Conservation (phyloP, 2,329 filamentous ascomycete genomes). For the Trichoderma sp. region DNA sequence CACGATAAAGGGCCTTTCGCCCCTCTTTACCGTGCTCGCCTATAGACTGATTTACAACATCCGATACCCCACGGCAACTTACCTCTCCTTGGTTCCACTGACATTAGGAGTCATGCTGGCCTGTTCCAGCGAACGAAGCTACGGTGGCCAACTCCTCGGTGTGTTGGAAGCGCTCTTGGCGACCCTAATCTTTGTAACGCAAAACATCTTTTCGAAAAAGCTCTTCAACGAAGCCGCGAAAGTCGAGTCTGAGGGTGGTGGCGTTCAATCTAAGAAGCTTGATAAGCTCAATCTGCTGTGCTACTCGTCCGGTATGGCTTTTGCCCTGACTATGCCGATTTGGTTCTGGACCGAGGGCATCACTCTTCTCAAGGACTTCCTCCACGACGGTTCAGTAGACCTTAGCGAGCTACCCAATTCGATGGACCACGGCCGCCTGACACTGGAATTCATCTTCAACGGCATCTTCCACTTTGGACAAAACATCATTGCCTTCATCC, state of each 20-base stretch:
- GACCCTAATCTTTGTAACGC: constrained; percentile 93
- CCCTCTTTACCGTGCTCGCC: constrained; percentile 90
- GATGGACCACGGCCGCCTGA: constrained; percentile 71
- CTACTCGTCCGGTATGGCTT: constrained; percentile 94
- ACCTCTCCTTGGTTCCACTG: constrained; percentile 84
- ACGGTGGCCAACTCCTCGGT: constrained; percentile 86
- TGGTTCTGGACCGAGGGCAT: constrained; percentile 94
- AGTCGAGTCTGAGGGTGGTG: constrained; percentile 72
- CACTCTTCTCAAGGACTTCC: constrained; percentile 72
- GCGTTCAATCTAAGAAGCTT: constrained; percentile 70
- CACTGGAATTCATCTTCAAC: constrained; percentile 93
- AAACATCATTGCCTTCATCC: constrained; percentile 90
- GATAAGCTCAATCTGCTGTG: constrained; percentile 96
- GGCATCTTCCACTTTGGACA: constrained; percentile 95
- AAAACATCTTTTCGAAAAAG: constrained; percentile 98
- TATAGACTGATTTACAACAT: constrained; percentile 90
- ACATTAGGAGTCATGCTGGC: constrained; percentile 95
- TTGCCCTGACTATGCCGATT: constrained; percentile 82
- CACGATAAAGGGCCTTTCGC: constrained; percentile 96
- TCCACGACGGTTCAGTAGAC: constrained; percentile 76
- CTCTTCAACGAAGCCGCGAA: constrained; percentile 93
- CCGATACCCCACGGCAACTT: constrained; percentile 82
- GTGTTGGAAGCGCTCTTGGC: constrained; percentile 84
- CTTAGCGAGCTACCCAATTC: constrained; percentile 61
- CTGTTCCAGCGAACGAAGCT: constrained; percentile 77